Evolutionary conservation across 2,329 filamentous ascomycete genomes (phyloP).

Genomic region (Myriosclerotinia scirpicola): DNA sequence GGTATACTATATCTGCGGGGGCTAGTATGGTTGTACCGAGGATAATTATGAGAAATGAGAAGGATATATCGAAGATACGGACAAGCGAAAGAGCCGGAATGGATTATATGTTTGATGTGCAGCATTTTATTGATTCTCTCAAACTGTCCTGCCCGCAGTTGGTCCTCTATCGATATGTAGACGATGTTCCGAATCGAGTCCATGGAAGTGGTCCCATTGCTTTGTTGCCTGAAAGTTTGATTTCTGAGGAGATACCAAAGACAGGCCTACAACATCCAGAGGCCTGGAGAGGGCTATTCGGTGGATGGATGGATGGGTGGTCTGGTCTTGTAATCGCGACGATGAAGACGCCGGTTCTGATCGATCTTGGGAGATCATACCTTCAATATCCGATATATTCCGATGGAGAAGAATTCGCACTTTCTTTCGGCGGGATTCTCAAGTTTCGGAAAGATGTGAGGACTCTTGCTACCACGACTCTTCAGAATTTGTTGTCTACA

Average conservation of each 20-base stretch:
- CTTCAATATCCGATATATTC: slow-evolving; percentile 33
- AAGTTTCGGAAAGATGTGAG: slow-evolving; percentile 33
- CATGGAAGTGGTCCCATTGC: slow-evolving; percentile 11
- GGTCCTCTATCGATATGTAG: slow-evolving; percentile 26
- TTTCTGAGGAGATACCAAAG: background rate
- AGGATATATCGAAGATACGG: slow-evolving; percentile 23
- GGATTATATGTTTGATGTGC: slow-evolving; percentile 34
- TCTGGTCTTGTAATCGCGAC: background rate
- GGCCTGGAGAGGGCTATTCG: background rate
- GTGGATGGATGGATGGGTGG: background rate
- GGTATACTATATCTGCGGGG: slow-evolving; percentile 38
- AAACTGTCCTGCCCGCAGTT: slow-evolving; percentile 32
- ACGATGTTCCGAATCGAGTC: slow-evolving; percentile 13
- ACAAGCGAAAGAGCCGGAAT: slow-evolving; percentile 27
- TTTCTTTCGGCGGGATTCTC: slow-evolving; percentile 33
- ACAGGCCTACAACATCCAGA: slow-evolving; percentile 3
- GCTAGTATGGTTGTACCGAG: slow-evolving; percentile 33
- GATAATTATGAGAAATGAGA: slow-evolving; percentile 28
- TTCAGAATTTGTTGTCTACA: slow-evolving; percentile 25
- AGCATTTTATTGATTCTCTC: slow-evolving; percentile 33
- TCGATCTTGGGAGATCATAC: slow-evolving; percentile 32
- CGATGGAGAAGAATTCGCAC: slow-evolving; percentile 29
- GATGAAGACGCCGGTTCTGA: slow-evolving; percentile 23
- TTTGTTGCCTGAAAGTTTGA: slow-evolving; percentile 11
- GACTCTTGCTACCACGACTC: slow-evolving; percentile 31